Conservation (phyloP, 2,329 filamentous ascomycete genomes). For the Rhexocercosporidium sp. region DNA sequence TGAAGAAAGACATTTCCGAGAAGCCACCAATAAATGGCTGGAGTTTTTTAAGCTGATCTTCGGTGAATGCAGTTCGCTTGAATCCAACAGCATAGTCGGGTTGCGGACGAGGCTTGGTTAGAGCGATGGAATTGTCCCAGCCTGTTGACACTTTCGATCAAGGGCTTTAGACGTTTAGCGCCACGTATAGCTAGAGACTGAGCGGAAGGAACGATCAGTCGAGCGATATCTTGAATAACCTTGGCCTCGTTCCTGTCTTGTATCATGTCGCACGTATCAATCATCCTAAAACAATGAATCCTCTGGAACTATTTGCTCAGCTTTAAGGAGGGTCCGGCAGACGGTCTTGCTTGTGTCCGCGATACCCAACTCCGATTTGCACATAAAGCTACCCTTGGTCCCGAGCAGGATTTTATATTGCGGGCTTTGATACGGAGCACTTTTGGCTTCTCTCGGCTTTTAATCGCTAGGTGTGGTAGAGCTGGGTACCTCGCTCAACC, state of each 20-base stretch:
- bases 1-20: constrained; percentile 37
- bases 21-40: constrained; percentile 45
- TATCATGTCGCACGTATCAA: constrained; percentile 41
- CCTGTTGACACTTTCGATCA: no score
- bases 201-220: constrained; percentile 44
- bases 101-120: constrained; percentile 46
- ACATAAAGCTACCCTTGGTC: no score
- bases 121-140: constrained; percentile 48
- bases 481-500: no score
- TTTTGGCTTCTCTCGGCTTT: no score
- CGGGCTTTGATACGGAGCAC: no score
- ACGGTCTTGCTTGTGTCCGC: constrained; percentile 42
- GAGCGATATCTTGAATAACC: constrained; percentile 40
- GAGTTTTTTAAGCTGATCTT: constrained; percentile 49
- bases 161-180: constrained; percentile 37
- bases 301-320: constrained; percentile 40
- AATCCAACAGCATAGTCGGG: constrained; percentile 53
- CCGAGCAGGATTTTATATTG: no score
- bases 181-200: constrained; percentile 9
- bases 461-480: no score
- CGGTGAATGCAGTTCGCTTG: constrained; percentile 45
- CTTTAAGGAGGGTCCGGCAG: constrained; percentile 42
- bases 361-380: constrained; percentile 43
- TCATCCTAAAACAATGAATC: constrained; percentile 47
- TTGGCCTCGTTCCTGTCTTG: constrained; percentile 44